Evolutionary conservation across 371 early-diverging fungal species (phyloP), one percentile per base, ranked within the genome.

Genomic region (Lichtheimia corymbifera): DNA sequence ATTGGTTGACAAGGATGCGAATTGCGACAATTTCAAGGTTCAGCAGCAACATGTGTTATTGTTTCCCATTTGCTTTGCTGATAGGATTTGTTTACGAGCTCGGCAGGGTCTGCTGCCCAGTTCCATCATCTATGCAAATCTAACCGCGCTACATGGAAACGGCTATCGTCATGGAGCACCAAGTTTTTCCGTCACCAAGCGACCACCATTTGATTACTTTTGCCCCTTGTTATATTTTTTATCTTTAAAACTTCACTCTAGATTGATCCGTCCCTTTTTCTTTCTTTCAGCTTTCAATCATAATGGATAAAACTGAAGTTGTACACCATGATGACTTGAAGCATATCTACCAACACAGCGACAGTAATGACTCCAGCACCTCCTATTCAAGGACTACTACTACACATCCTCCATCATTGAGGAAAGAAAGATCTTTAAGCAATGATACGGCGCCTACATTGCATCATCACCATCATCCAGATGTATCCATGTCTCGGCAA

Each of bases 81-180:
- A 47, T 35, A 35, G 35, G 9, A 35, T 47, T 47, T 47, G 47
- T 47, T 47, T 47, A 22, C 22, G 47, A 47, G 12, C 47, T 47
- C 47, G 47, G 22, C 47, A 18, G 22, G n/a, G n/a, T 47, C n/a
- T 54, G 14, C 40, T 54, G 54, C 54, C 40, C 27, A 40, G 54
- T 54, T 4, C 40, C 57, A 44, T 49, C 49, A 58, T 58, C 24
- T 24, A 58, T 58, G 58, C 58, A 58, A 58, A 58, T 20, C 43
- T 4, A 50, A 9, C 9, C 3, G 58, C n/a, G 25, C 22, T 20
- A 58, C 9, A 58, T 17, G 25, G 14, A 58, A 35, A 35, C 35
- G 28, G 17, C 12, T 22, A 50, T 54, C 58, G 50, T 58, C 58
- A 58, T 58, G 58, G 58, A 58, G 58, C 45, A 30, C 50, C 30